These are phyloP conservation scores for Claviceps digitariae DNA, from an alignment of 2,329 filamentous ascomycete species.

Conservation along the genomic window DNA sequence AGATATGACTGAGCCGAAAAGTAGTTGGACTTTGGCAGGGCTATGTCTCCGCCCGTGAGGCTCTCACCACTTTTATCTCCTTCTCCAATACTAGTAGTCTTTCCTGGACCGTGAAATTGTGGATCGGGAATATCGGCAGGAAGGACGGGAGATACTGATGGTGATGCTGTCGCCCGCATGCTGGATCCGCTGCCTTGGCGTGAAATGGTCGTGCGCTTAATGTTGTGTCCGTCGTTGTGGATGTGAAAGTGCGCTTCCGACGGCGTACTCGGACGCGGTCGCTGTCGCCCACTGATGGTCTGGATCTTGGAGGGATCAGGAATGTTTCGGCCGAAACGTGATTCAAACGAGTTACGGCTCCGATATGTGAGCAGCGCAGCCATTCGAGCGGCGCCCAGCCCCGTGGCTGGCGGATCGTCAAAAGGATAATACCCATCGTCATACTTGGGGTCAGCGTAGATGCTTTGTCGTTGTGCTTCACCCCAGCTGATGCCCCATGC, in stretches of 20 bases:
- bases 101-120: slow-evolving; percentile 51
- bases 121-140: slow-evolving; percentile 32
- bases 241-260: slow-evolving; percentile 65
- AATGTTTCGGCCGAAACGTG: slow-evolving; percentile 84
- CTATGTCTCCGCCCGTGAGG: slow-evolving; percentile 35
- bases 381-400: slow-evolving; percentile 91
- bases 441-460: slow-evolving; percentile 97
- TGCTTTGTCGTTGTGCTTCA: slow-evolving; percentile 78
- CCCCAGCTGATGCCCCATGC: slow-evolving; percentile 90
- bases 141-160: neutral
- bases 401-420: slow-evolving; percentile 71
- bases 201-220: slow-evolving; percentile 39
- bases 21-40: slow-evolving; percentile 57
- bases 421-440: slow-evolving; percentile 92
- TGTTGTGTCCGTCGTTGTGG: slow-evolving; percentile 69
- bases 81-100: neutral
- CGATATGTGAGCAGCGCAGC: slow-evolving; percentile 90
- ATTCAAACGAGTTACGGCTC: slow-evolving; percentile 92
- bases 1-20: slow-evolving; percentile 97
- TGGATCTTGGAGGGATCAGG: slow-evolving; percentile 75
- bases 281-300: slow-evolving; percentile 59
- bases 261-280: slow-evolving; percentile 44
- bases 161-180: slow-evolving; percentile 9
- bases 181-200: slow-evolving; percentile 28
- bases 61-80: slow-evolving; percentile 27